These are phyloP conservation scores for Physocladia obscura DNA, from an alignment of 192 early-diverging fungal species.

Conservation along the genomic window DNA sequence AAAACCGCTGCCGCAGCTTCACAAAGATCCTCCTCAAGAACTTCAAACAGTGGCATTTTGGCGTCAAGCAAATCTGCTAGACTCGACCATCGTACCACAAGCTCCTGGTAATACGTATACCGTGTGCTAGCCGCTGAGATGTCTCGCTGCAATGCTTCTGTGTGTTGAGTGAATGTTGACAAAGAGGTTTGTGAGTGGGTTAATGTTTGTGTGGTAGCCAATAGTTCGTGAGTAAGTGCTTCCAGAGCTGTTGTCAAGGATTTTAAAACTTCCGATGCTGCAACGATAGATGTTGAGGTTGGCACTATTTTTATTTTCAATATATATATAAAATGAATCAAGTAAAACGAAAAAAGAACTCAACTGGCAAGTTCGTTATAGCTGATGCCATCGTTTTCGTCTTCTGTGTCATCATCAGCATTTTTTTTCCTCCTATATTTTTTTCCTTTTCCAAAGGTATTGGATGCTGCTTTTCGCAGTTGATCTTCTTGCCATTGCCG, in stretches of 20 bases:
- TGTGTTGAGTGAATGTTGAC: background rate
- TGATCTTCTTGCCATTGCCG: constrained; percentile 18
- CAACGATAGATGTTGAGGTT: background rate
- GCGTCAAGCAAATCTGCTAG: constrained; percentile 29
- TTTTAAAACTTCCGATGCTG: background rate
- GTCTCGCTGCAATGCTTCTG: constrained; percentile 1
- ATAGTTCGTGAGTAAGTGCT: background rate
- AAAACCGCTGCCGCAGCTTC: background rate
- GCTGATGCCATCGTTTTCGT: background rate
- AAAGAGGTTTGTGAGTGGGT: background rate
- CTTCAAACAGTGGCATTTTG: constrained; percentile 20
- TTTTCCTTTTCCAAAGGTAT: background rate
- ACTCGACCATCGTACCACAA: background rate
- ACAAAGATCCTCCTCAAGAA: background rate
- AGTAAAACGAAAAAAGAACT: background rate
- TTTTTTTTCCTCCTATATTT: background rate
- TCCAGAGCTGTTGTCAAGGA: background rate
- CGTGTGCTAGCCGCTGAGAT: background rate
- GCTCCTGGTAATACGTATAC: constrained; percentile 27
- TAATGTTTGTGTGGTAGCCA: background rate
- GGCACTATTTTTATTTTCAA: background rate
- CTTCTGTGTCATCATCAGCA: background rate
- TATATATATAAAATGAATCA: background rate
- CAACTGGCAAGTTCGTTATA: background rate
- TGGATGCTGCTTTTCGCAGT: constrained; percentile 10